These are phyloP conservation scores for Ascochyta koolunga DNA, from an alignment of 2,329 filamentous ascomycete genomes.

Conservation along the genomic window DNA sequence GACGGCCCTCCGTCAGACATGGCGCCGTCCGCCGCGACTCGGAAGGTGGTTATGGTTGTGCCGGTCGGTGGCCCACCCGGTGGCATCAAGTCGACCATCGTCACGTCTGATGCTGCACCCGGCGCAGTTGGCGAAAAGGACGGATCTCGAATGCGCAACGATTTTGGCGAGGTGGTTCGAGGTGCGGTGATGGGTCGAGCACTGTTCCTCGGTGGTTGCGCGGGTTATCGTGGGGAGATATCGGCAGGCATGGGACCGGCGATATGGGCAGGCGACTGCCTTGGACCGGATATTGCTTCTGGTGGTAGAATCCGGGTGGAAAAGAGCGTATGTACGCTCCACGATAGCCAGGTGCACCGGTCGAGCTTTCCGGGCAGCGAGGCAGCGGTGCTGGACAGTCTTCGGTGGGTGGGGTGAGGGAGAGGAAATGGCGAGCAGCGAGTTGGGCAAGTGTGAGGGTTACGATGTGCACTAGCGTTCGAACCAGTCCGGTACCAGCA, in stretches of 20 bases:
- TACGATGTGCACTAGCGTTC: constrained; percentile 12
- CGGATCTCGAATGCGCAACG: constrained; percentile 14
- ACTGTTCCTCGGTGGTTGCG: constrained; percentile 22
- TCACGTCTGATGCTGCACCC: constrained; percentile 33
- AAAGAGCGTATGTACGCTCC: constrained; percentile 3
- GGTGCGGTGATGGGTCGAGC: constrained; percentile 11
- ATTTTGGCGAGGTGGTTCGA: not conserved
- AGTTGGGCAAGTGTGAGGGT: constrained; percentile 15
- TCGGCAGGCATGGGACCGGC: constrained; percentile 40
- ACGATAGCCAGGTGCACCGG: not conserved
- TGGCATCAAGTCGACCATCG: constrained; percentile 47
- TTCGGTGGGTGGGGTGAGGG: constrained; percentile 6
- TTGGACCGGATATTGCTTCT: constrained; percentile 15
- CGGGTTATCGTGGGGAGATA: constrained; percentile 39
- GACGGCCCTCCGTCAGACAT: constrained; percentile 27
- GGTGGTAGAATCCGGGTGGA: not conserved
- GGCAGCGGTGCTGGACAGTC: constrained; percentile 6
- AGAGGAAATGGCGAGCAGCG: constrained; percentile 16
- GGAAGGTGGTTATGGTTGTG: constrained; percentile 47
- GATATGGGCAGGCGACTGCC: constrained; percentile 31
- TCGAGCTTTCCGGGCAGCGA: constrained; percentile 1
- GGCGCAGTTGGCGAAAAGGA: constrained; percentile 20
- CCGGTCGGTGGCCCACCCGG: constrained; percentile 39
- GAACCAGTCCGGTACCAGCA: constrained; percentile 1
- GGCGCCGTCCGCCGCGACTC: constrained; percentile 43